Evolutionary conservation across 495 filamentous ascomycete genomes (phyloP).

Genomic region (Penicillium roqueforti): DNA sequence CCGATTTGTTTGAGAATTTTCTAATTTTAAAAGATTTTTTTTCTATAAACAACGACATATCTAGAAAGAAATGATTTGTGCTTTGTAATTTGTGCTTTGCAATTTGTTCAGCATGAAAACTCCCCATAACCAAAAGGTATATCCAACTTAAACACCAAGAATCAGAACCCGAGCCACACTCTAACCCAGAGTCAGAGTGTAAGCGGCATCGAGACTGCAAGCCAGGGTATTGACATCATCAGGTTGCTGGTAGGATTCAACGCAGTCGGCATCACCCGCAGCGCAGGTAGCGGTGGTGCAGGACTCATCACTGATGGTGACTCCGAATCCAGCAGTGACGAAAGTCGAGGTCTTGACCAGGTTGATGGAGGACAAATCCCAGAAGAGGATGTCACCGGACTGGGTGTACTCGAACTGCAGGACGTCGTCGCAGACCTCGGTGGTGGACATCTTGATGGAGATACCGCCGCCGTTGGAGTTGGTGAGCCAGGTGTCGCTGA

Average conservation of each 20-base stretch:
- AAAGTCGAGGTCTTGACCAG: conserved; percentile 28
- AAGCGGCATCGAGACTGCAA: conserved; percentile 20
- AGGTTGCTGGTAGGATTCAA: conserved; percentile 32
- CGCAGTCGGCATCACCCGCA: conserved; percentile 31
- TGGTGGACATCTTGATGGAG: conserved; percentile 42
- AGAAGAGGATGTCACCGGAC: conserved; percentile 36
- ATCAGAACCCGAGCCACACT: neutral
- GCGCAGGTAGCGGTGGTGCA: conserved; percentile 30
- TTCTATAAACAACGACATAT: neutral
- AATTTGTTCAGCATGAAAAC: conserved; percentile 7
- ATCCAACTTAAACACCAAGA: conserved; percentile 5
- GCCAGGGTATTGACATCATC: conserved; percentile 30
- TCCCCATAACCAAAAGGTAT: conserved; percentile 2
- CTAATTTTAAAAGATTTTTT: neutral
- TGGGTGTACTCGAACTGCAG: conserved; percentile 47
- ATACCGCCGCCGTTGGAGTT: conserved; percentile 38
- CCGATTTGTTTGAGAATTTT: neutral
- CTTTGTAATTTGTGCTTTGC: neutral
- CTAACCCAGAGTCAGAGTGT: conserved; percentile 24
- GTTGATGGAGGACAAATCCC: conserved; percentile 45
- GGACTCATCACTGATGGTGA: conserved; percentile 25
- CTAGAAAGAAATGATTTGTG: neutral
- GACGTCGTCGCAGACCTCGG: conserved; percentile 19
- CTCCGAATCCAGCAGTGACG: conserved; percentile 32
- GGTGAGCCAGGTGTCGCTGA: conserved; percentile 31